Conservation (phyloP, 2,329 filamentous ascomycete species). For the Cladophialophora exuberans region DNA sequence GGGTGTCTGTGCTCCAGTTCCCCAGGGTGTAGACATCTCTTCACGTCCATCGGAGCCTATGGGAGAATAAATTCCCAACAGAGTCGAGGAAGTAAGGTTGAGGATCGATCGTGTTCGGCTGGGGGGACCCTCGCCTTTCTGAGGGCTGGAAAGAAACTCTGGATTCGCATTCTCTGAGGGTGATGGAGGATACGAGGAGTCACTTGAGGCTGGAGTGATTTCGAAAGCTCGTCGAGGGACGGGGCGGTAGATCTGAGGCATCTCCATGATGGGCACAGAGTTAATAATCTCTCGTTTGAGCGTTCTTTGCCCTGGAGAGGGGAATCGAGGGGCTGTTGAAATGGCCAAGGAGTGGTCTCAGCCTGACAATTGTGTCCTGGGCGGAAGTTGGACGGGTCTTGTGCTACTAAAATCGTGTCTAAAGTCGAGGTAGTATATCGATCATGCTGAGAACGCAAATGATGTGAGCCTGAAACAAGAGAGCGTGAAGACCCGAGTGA, state of each 20-base stretch:
- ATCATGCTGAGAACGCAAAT: not conserved
- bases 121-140: constrained; percentile 45
- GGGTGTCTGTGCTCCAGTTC: constrained; percentile 74
- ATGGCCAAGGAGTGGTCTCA: no score
- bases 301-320: no score
- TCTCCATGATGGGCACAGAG: constrained; percentile 28
- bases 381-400: not conserved
- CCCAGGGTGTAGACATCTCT: constrained; percentile 73
- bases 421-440: constrained; percentile 1
- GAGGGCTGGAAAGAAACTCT: constrained; percentile 39
- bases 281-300: no score
- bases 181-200: constrained; percentile 46
- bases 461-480: not conserved
- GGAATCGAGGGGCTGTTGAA: no score
- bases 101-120: constrained; percentile 76
- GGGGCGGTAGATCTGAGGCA: constrained; percentile 62
- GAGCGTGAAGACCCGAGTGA: not conserved
- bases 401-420: constrained; percentile 5
- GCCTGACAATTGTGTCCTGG: no score
- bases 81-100: constrained; percentile 85
- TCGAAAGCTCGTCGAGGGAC: constrained; percentile 74
- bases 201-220: constrained; percentile 52
- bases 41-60: constrained; percentile 61
- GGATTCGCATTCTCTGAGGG: constrained; percentile 42
- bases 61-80: constrained; percentile 87